phyloP scores from a whole-genome alignment of 352 stramenopile genomes.

The Phytophthora vignae region DNA sequence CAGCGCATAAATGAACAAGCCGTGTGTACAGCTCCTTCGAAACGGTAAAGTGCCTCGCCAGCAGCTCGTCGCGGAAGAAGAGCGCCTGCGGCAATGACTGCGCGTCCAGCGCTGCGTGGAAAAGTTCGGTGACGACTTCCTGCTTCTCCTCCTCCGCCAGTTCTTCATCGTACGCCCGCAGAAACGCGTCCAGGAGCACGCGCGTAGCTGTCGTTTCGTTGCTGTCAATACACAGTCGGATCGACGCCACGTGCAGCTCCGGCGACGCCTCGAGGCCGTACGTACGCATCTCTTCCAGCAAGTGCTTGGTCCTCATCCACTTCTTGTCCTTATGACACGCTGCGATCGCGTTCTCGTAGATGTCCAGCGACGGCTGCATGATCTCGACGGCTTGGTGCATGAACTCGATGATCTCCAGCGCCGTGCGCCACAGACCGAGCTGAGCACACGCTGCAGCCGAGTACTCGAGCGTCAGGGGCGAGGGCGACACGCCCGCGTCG shows the following conservation, averaged over 20 bases:
- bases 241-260: constrained; percentile 58
- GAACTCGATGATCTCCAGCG: constrained; percentile 68
- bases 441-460: constrained; percentile 62
- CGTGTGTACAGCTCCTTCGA: constrained; percentile 48
- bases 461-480: constrained; percentile 76
- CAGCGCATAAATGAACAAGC: constrained; percentile 58
- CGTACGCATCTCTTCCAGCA: constrained; percentile 69
- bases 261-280: constrained; percentile 63
- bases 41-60: constrained; percentile 37
- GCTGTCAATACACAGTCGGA: constrained; percentile 58
- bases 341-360: constrained; percentile 79
- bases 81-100: constrained; percentile 60
- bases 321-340: constrained; percentile 61
- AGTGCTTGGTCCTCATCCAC: constrained; percentile 77
- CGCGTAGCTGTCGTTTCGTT: constrained; percentile 65
- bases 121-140: constrained; percentile 49
- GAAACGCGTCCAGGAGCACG: constrained; percentile 53
- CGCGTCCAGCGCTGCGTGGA: constrained; percentile 50
- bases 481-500: constrained; percentile 62
- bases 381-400: constrained; percentile 76
- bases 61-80: constrained; percentile 67
- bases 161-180: constrained; percentile 50
- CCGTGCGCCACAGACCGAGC: constrained; percentile 61
- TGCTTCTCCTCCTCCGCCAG: constrained; percentile 46
- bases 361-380: constrained; percentile 70